Base-by-base conservation (phyloP, 2,329 filamentous ascomycete species). In the Achaetomium macrosporum region DNA sequence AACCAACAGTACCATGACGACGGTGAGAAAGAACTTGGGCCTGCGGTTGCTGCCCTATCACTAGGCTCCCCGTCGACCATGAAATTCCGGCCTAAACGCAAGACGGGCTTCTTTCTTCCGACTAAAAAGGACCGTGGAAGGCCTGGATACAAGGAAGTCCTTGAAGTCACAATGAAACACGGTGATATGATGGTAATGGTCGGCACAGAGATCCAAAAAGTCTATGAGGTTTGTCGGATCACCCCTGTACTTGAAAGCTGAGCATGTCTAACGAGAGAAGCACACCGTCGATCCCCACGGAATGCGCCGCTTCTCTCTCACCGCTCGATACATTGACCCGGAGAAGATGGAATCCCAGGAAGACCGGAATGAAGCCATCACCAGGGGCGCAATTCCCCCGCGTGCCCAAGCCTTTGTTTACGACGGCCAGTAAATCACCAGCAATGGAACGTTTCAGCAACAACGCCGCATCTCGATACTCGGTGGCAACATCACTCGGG, bases 171-270 rank as follows among this genome's bases (percentile, higher is more conserved):
- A 1, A 67, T 87, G 3, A 70, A 74, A 8, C 83, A 87, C 62
- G 84, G 83, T 0, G 83, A 87, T 61, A 76, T 86, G 11, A 73
- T 82, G 2, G 69, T 85, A 16, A 86, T 86, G 82, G 76, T 83
- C 58, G 83, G 82, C 0, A 68, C 68, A 0, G 67, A 70, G 0
- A 78, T 87, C 12, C 84, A 87, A 59, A 70, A 74, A 58, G 71
- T 75, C 17, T 82, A 83, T 50, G 81, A 85, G 58, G 76, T 75
- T 58, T 57, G 69, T 65, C 12, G 33, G 12, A 15, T 8, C n/a
- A 37, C 15, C 35, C 17, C 6, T 15, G 5, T 3, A 3, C 3
- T 6, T 1, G 16, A 8, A 9, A 12, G 1, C 15, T 11, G 12
- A 19, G 10, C 13, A 30, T 37, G 15, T 36, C 60, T 70, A 48